These are phyloP conservation scores for Psidium guajava DNA, from an alignment of 345 rosid species.

Conservation along the genomic window DNA sequence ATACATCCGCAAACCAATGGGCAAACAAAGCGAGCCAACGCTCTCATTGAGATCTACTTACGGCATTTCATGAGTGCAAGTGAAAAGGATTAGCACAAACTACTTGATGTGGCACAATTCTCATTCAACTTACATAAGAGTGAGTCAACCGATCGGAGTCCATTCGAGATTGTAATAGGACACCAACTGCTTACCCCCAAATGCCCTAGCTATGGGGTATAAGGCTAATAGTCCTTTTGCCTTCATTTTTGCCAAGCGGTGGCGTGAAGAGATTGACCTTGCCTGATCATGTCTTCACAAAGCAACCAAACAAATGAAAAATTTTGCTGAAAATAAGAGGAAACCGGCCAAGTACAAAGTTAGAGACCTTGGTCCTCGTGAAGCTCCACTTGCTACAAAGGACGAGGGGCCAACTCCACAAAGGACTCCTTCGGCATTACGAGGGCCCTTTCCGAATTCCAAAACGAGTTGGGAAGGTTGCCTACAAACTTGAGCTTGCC, in stretches of 20 bases:
- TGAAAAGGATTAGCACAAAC: not conserved
- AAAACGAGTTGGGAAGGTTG: not conserved
- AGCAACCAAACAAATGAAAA: not conserved
- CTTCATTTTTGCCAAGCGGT: too few relatives aligned
- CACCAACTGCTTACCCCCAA: too few relatives aligned
- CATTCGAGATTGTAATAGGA: not conserved
- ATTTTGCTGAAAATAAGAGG: not conserved
- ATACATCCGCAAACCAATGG: not conserved
- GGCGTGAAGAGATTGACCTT: too few relatives aligned
- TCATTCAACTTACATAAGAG: not conserved
- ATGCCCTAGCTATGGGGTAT: too few relatives aligned
- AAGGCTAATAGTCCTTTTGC: too few relatives aligned
- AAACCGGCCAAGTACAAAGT: not conserved
- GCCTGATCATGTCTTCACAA: too few relatives aligned
- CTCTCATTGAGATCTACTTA: not conserved
- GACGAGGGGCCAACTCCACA: not conserved
- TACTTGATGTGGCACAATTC: not conserved
- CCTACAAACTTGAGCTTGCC: not conserved
- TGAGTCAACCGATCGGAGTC: accelerated
- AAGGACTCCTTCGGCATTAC: not conserved
- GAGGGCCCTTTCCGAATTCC: not conserved
- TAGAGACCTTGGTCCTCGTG: not conserved
- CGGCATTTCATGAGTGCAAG: not conserved
- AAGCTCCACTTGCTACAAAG: not conserved
- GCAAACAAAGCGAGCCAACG: not conserved